These are phyloP conservation scores for Heterobasidion annosum DNA, from an alignment of 1,284 basidiomycete species.

Conservation along the genomic window DNA sequence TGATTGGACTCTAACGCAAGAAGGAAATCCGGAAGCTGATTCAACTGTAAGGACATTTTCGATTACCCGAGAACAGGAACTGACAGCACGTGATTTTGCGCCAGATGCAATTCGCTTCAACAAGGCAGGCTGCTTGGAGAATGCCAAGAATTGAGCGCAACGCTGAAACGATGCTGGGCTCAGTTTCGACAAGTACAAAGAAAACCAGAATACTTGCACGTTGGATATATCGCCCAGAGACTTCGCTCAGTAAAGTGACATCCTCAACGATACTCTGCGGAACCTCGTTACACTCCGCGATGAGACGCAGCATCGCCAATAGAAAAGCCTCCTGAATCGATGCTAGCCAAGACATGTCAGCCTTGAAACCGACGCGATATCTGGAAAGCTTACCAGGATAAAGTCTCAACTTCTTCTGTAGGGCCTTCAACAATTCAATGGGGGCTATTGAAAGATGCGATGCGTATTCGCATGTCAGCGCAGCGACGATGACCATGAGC, in stretches of 20 bases:
- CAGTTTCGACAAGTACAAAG: constrained; percentile 6
- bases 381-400: constrained; percentile 36
- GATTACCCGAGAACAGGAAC: constrained; percentile 9
- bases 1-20: constrained; percentile 33
- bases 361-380: background rate
- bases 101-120: constrained; percentile 36
- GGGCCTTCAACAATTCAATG: constrained; percentile 36
- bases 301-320: constrained; percentile 56
- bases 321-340: constrained; percentile 63
- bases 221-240: constrained; percentile 42
- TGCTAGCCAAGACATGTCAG: constrained; percentile 26
- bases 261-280: constrained; percentile 31
- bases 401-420: constrained; percentile 33
- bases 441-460: constrained; percentile 42
- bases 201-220: constrained; percentile 29
- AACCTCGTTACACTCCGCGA: constrained; percentile 46
- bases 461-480: constrained; percentile 54
- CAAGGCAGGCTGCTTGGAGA: constrained; percentile 32
- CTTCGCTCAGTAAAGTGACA: constrained; percentile 34
- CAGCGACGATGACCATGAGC: constrained; percentile 51
- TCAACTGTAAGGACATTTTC: too few species aligned
- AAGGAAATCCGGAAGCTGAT: constrained; percentile 63
- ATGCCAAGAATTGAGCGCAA: constrained; percentile 51
- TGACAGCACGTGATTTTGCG: constrained; percentile 42
- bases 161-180: constrained; percentile 31